Evolutionary conservation across 2,329 filamentous ascomycete genomes (phyloP).

Genomic region (Stylonectria norvegica): DNA sequence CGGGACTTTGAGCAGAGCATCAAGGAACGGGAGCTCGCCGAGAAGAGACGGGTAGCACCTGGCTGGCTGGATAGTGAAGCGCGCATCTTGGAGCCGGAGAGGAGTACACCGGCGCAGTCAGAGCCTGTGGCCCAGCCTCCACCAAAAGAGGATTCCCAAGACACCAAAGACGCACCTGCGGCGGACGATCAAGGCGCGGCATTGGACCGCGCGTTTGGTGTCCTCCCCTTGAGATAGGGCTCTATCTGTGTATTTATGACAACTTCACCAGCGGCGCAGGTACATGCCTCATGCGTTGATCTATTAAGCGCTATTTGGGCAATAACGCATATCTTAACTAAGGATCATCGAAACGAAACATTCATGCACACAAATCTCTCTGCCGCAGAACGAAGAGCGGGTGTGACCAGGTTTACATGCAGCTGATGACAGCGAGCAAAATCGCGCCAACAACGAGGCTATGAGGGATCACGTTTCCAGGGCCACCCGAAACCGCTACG

Average conservation of each 20-base stretch:
- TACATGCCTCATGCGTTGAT: too few relatives aligned
- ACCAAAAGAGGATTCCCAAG: constrained; percentile 12
- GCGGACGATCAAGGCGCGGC: constrained; percentile 52
- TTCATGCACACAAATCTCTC: too few relatives aligned
- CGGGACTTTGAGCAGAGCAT: constrained; percentile 67
- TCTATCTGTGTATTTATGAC: constrained; percentile 8
- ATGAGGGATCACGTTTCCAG: constrained; percentile 8
- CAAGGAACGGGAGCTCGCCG: constrained; percentile 63
- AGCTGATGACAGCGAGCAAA: constrained; percentile 11
- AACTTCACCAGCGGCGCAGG: constrained; percentile 11
- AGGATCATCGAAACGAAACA: too few relatives aligned
- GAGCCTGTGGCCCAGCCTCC: constrained; percentile 23
- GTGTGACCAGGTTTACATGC: constrained; percentile 9
- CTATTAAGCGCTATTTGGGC: constrained; percentile 3
- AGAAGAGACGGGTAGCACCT: constrained; percentile 75
- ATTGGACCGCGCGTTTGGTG: constrained; percentile 56
- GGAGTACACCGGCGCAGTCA: constrained; percentile 32
- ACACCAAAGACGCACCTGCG: constrained; percentile 22
- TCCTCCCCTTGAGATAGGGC: constrained; percentile 37
- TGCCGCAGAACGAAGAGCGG: too few relatives aligned
- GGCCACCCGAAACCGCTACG: constrained; percentile 9
- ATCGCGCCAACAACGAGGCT: constrained; percentile 12
- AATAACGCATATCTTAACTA: constrained; percentile 11
- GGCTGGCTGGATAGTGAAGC: constrained; percentile 77
- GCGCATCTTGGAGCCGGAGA: constrained; percentile 65